Evolutionary conservation across 108 stramenopile genomes (phyloP).

Genomic region (Cyclotella sp.): DNA sequence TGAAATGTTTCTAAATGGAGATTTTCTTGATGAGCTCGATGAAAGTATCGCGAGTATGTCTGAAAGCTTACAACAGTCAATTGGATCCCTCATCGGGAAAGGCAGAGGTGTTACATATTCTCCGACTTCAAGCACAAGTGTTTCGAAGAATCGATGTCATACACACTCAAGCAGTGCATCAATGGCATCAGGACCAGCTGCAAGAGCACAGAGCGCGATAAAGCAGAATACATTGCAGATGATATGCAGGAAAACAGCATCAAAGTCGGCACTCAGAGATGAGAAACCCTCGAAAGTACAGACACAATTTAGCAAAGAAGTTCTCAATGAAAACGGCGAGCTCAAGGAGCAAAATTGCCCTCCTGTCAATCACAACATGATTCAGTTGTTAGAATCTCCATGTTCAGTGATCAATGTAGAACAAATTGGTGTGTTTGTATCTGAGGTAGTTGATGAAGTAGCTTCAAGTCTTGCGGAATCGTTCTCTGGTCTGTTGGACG

Average conservation of each 20-base stretch:
- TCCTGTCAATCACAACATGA: neutral
- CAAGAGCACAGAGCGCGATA: too few relatives aligned
- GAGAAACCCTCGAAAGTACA: neutral
- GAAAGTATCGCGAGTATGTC: slow-evolving; percentile 25
- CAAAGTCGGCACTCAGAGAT: neutral
- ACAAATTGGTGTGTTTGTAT: slow-evolving; percentile 7
- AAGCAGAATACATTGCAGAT: neutral
- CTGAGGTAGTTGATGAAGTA: slow-evolving; percentile 4
- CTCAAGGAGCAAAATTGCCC: too few relatives aligned
- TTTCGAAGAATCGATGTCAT: neutral
- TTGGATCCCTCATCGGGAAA: slow-evolving; percentile 20
- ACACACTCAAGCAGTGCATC: neutral
- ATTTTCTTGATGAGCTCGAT: slow-evolving; percentile 26
- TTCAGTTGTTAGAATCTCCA: slow-evolving; percentile 10
- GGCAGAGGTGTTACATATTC: neutral
- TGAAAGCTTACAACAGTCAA: slow-evolving; percentile 16
- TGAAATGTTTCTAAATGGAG: slow-evolving; percentile 24
- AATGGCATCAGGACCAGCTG: too few relatives aligned
- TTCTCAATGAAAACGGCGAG: neutral
- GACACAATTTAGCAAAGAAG: neutral
- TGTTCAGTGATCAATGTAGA: slow-evolving; percentile 20
- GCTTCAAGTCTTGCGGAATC: slow-evolving; percentile 13
- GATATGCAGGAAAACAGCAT: neutral
- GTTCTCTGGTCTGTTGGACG: slow-evolving; percentile 16
- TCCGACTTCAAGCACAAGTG: neutral